phyloP scores from a whole-genome alignment of 306 rosid genomes.

The Mimosa bimucronata region DNA sequence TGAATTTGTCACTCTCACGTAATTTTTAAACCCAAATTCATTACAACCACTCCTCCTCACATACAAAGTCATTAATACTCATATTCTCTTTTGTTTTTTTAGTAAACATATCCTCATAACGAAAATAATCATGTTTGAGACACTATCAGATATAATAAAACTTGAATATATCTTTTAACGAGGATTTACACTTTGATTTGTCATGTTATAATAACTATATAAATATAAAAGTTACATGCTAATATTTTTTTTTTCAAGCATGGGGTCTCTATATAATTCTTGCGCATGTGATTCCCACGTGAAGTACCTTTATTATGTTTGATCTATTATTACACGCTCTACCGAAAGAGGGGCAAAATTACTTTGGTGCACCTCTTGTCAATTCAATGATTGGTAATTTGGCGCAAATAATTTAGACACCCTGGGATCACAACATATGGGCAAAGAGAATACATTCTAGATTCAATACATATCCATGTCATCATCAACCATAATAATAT shows the following conservation, averaged over 20 bases:
- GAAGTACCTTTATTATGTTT: conserved; percentile 30
- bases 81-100: too few relatives aligned
- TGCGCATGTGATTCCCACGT: conserved; percentile 66
- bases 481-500: not conserved
- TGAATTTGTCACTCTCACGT: not conserved
- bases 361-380: conserved; percentile 38
- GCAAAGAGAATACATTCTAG: not conserved
- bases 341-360: conserved; percentile 10
- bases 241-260: not conserved
- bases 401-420: not conserved
- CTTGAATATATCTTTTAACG: too few relatives aligned
- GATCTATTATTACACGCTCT: not conserved
- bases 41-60: too few relatives aligned
- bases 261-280: conserved; percentile 36
- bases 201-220: too few relatives aligned
- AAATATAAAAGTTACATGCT: too few relatives aligned
- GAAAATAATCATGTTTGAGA: too few relatives aligned
- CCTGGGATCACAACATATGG: not conserved
- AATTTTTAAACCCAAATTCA: not conserved
- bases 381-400: conserved; percentile 40
- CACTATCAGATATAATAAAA: too few relatives aligned
- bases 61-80: too few relatives aligned
- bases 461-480: not conserved
- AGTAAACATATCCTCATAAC: too few relatives aligned
- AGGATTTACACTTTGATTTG: too few relatives aligned